These are phyloP conservation scores for Lactarius akahatsu DNA, from an alignment of 768 basidiomycete genomes.

Conservation along the genomic window DNA sequence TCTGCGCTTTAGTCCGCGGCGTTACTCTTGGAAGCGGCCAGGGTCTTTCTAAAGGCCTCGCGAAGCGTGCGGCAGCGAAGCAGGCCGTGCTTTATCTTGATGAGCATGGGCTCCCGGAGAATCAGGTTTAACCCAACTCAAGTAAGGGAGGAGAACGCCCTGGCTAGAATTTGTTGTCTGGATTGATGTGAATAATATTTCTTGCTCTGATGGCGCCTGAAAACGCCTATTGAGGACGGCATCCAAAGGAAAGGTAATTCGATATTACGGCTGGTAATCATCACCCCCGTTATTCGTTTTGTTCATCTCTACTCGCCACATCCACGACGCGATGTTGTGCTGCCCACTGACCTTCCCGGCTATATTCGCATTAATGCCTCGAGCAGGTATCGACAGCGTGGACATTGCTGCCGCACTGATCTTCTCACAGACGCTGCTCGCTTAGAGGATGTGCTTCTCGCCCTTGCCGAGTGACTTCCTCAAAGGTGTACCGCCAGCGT, in stretches of 20 bases:
- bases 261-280: neutral
- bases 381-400: conserved; percentile 29
- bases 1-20: neutral
- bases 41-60: neutral
- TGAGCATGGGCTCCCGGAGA: neutral
- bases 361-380: conserved; percentile 16
- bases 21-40: neutral
- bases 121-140: neutral
- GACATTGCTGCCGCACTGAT: conserved; percentile 29
- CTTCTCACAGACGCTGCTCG: conserved; percentile 32
- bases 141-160: neutral
- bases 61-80: conserved; percentile 6
- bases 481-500: conserved; percentile 31
- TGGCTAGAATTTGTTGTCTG: neutral
- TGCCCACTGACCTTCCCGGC: conserved; percentile 3
- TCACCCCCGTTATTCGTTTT: neutral
- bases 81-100: neutral
- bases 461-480: conserved; percentile 37
- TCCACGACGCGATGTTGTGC: neutral
- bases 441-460: conserved; percentile 35
- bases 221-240: neutral
- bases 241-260: neutral
- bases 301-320: neutral
- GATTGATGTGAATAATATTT: neutral
- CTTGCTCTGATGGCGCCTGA: neutral